Evolutionary conservation across 2,329 filamentous ascomycete species (phyloP), one percentile per base, ranked within the genome.

Genomic region (Botrytis galanthina): DNA sequence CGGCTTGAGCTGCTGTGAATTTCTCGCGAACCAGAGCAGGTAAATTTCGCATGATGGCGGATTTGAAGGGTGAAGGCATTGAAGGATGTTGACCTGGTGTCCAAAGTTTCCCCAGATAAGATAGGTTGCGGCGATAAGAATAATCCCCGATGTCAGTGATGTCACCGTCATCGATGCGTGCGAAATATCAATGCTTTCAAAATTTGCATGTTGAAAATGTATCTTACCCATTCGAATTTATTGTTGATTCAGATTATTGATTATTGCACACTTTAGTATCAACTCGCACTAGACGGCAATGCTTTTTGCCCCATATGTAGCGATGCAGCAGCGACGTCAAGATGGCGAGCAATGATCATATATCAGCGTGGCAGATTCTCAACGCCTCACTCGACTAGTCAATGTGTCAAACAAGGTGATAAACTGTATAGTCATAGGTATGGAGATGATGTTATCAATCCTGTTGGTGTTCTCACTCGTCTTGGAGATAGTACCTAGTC

Each of bases 1-100:
- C 61, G 32, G 73, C 74, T 74, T 80, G 79, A 57, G 80, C 80
- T 26, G 73, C 69, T 61, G 76, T 76, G 62, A 81, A 81, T 72
- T 75, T 76, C 22, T 76, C 74, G 26, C 76, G 76, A 48, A 81
- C 77, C 37, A 81, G 74, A 18, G 69, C 42, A 51, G 80, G 79
- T 22, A 81, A 74, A 37, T 77, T 76, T n/a, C 44, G 57, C 66
- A 71, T 63, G 10, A 22, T 26, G 51, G 46, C n/a, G 29, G 60
- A 54, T 42, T 39, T 71, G 59, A 32, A 18, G 12, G 69, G 22
- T 20, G 32, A 5, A 64, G 26, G 29, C 20, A 9, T 51, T 48
- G 39, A 26, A 54, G 44, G 68, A 46, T 35, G 22, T 32, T n/a
- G 18, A 32, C 32, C 20, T 48, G 18, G n/a, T 46, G 39, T 22